Base-by-base conservation (phyloP, 1,284 basidiomycete genomes). In the Stygiomarasmius scandens region DNA sequence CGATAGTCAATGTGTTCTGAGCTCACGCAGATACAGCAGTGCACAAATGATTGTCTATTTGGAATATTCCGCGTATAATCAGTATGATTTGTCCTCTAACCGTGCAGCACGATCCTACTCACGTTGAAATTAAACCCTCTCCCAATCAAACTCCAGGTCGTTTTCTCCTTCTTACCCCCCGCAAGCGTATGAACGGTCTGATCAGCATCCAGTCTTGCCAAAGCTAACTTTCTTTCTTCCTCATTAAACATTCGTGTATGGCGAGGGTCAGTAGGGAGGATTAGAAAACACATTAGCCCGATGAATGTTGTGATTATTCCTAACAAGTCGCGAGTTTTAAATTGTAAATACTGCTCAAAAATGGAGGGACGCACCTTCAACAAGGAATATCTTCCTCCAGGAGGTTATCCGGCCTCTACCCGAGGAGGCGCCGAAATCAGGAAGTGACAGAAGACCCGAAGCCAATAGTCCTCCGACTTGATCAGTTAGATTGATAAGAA, bases 321-420 rank as follows among this genome's bases (percentile, higher is more conserved):
- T 76, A 41, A 6, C 23, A 24, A 44, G 16, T 43, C 3, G 27
- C 9, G 9, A 29, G 27, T 14, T 10, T 20, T 23, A 14, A 3
- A 6, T 10, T 38, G 22, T 19, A 19, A 23, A 19, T 36, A 11
- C 20, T 23, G 36, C 23, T 2, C 32, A 34, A 34, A 14, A 34
- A 8, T 34, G 14, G 14, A 34, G 32, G 32, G 32, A 32, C 55
- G 8, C 58, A 72, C 75, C 76, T 69, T 77, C 74, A 29, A 77
- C 61, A 12, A 76, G 64, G 59, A 78, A 76, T 43, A 77, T 76
- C 64, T 78, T 78, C 16, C 76, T 63, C 76, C 76, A 77, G 16
- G 69, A 67, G 22, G 61, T 67, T 6, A 77, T 68, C 4, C 12
- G 29, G 12, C 29, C 29, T 32, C 29, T 5, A 32, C 29, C 29